Base-by-base conservation (phyloP, 768 basidiomycete species). In the Mycena floridula region DNA sequence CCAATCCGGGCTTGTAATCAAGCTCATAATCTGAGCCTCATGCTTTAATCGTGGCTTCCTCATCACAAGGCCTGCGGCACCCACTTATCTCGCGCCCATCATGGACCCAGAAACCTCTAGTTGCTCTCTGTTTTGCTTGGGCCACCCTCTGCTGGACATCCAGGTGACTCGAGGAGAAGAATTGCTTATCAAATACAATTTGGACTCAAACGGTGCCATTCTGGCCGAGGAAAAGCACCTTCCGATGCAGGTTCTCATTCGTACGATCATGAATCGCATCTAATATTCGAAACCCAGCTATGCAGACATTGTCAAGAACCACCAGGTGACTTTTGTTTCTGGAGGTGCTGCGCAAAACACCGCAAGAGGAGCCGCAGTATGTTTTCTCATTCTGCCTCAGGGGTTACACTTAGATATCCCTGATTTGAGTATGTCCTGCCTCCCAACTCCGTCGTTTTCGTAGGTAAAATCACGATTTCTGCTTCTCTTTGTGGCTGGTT, bases 281-380 rank as follows among this genome's bases (percentile, higher is more conserved):
- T n/a, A 26, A 27, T 40, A 15, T 46, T 18, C 9, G 12, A 25
- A 37, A 32, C 25, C 16, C 49, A 87, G 85, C 59, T 88, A 87
- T 63, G 79, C 80, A 2, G 83, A 88, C 52, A 67, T 87, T 50
- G 71, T 77, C 43, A 68, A 70, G 45, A 67, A 82, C 49, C 61
- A 76, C 59, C 49, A 74, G 38, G 70, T 81, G 46, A 75, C 73
- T 37, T 88, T 84, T 56, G 86, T 88, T 37, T 84, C 85, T 32
- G 85, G 85, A 44, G 85, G 85, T 50, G 85, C 86, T 13, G 77
- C 81, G 18, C 85, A 88, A 63, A 88, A 88, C 59, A 77, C 84
- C 52, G 84, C 85, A 43, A 78, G 85, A 38, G 84, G 74, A 46
- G 85, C 85, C 45, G 83, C 86, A 44, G 85, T 87, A 60, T 49